Conservation (phyloP, 163 green algal species). For the Scenedesmus sp. region DNA sequence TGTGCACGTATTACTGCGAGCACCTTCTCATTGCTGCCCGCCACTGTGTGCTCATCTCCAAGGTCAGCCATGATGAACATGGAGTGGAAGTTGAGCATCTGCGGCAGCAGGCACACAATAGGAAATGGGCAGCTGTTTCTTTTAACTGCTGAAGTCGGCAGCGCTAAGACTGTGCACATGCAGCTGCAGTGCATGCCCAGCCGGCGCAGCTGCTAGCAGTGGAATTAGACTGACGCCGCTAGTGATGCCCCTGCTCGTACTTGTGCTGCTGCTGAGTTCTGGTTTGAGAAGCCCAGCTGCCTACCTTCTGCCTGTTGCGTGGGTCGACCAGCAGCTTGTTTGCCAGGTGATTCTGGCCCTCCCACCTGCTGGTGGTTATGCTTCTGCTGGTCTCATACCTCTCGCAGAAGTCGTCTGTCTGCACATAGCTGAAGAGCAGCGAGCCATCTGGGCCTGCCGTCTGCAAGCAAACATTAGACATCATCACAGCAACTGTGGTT, state of each 20-base stretch:
- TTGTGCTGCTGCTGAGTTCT: not conserved
- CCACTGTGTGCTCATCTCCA: constrained; percentile 50
- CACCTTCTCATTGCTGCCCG: constrained; percentile 56
- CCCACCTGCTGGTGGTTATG: constrained; percentile 61
- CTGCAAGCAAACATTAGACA: not conserved
- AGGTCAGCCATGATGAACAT: constrained; percentile 81
- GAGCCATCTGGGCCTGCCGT: constrained; percentile 34
- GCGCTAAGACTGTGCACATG: not conserved
- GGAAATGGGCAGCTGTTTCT: not conserved
- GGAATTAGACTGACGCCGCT: too few relatives aligned
- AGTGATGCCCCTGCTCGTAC: not conserved
- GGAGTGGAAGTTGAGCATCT: constrained; percentile 71
- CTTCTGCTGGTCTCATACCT: constrained; percentile 56
- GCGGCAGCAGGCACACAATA: not conserved
- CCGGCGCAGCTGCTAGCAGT: too few relatives aligned
- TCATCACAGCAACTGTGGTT: not conserved
- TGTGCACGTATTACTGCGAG: constrained; percentile 63
- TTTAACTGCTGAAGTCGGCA: not conserved
- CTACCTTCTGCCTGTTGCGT: constrained; percentile 60
- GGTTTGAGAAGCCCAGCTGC: not conserved
- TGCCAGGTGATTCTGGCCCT: constrained; percentile 54
- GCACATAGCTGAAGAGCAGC: constrained; percentile 70
- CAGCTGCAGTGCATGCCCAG: too few relatives aligned
- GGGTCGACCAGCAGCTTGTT: constrained; percentile 2
- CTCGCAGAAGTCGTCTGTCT: constrained; percentile 69